Evolutionary conservation across 441 rosid genomes (phyloP), one percentile per base, ranked within the genome.

Genomic region (Populus tomentosa): DNA sequence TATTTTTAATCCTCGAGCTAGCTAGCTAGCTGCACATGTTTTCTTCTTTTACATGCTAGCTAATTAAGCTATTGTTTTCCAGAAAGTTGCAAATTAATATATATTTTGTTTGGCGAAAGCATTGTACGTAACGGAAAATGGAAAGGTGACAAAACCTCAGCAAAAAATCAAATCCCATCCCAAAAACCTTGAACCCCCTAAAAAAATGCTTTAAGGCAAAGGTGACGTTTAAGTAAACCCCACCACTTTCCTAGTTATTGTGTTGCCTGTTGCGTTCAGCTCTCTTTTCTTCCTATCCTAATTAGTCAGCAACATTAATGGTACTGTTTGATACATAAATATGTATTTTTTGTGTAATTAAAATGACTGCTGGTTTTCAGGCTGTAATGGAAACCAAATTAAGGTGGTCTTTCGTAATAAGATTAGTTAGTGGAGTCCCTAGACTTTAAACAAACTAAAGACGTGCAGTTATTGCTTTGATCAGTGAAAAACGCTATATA

Each of bases 351-450:
- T 46, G 16, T 8, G 2, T 2, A 1, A 23, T n/a, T 11, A 69
- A 61, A 63, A 28, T n/a, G 66, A 46, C 42, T 69, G 72, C 53
- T 21, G 11, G 38, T 72, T 67, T 26, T 56, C 38, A 18, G n/a
- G 33, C 1, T 24, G 30, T 1, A 1, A 24, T 71, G 42, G 69
- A 20, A 67, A 7, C 28, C 18, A 7, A 35, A 33, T 6, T 6
- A 33, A 14, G 53, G 61, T 66, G 23, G 16, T 46, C 56, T 40
- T 53, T 6, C 23, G 9, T 53, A 23, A 14, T 76, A 46, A 35
- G 65, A 66, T 78, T n/a, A 59, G 67, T 71, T 80, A 87, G 92
- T 91, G 97, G 95, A 87, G 86, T 86, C 92, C 92, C 86, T 79
- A 82, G 88, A 85, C 67, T 85, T 74, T 42, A 40, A 78, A 86